These are phyloP conservation scores for Tolypocladium pustulatum DNA, from an alignment of 2,329 filamentous ascomycete genomes.

Conservation along the genomic window DNA sequence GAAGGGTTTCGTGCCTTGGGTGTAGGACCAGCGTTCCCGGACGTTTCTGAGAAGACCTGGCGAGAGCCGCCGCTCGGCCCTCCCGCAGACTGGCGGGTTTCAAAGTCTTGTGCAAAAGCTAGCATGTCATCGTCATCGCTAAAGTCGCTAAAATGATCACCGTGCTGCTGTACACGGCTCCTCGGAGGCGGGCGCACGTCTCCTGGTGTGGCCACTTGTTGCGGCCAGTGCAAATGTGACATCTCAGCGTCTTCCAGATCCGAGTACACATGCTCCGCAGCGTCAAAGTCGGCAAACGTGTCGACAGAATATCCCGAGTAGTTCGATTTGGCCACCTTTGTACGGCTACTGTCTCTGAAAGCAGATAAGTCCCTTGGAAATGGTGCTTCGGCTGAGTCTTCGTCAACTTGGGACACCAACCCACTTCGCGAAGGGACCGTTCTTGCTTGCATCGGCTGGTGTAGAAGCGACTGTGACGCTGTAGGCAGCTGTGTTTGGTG, in stretches of 20 bases:
- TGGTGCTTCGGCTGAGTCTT: constrained; percentile 8
- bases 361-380: constrained; percentile 15
- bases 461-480: constrained; percentile 10
- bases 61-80: constrained; percentile 17
- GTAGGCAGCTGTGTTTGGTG: constrained; percentile 38
- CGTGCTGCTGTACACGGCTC: constrained; percentile 9
- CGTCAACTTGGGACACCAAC: constrained; percentile 13
- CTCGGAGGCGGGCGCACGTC: constrained; percentile 1
- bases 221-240: constrained; percentile 2
- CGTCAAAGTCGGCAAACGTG: constrained; percentile 11
- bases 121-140: constrained; percentile 42
- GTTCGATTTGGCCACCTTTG: neutral
- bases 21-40: constrained; percentile 29
- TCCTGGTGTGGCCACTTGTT: constrained; percentile 4
- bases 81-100: constrained; percentile 25
- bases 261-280: constrained; percentile 16
- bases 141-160: constrained; percentile 33
- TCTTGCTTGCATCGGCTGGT: constrained; percentile 9
- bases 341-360: neutral
- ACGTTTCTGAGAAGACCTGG: constrained; percentile 34
- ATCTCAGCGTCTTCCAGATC: constrained; percentile 19
- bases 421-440: constrained; percentile 10
- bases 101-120: constrained; percentile 39
- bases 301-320: neutral
- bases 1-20: constrained; percentile 20